Evolutionary conservation across 495 filamentous ascomycete species (phyloP).

Genomic region (Aspergillus indologenus): DNA sequence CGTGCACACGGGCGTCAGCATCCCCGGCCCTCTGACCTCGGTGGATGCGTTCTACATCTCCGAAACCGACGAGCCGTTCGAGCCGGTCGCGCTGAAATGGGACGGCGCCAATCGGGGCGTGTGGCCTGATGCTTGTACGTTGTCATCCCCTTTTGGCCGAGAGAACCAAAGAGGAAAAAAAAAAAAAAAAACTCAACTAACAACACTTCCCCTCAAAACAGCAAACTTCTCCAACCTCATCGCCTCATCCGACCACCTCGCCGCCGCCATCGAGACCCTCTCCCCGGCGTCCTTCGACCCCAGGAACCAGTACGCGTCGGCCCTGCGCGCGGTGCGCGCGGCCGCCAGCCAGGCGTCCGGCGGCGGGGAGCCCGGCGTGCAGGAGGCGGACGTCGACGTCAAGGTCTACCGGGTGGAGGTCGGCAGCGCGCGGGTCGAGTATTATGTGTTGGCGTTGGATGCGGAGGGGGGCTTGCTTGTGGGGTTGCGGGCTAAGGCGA

Average conservation of each 20-base stretch:
- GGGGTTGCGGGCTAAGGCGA: constrained; percentile 68
- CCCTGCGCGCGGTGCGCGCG: constrained; percentile 32
- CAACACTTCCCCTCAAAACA: constrained; percentile 11
- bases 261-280: constrained; percentile 33
- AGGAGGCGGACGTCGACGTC: constrained; percentile 57
- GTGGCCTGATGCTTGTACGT: constrained; percentile 62
- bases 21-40: constrained; percentile 57
- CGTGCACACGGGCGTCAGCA: constrained; percentile 39
- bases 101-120: constrained; percentile 47
- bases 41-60: constrained; percentile 67
- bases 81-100: constrained; percentile 66
- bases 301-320: constrained; percentile 33
- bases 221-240: constrained; percentile 41
- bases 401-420: constrained; percentile 67
- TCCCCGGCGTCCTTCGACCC: constrained; percentile 41
- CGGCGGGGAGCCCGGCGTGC: constrained; percentile 10
- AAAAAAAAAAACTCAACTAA: too few species aligned
- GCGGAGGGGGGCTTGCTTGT: constrained; percentile 56
- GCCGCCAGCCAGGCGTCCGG: constrained; percentile 26
- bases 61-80: constrained; percentile 83
- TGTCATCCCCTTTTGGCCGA: too few species aligned
- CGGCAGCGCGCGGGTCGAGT: constrained; percentile 64
- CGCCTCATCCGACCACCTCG: constrained; percentile 31
- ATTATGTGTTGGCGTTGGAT: constrained; percentile 68
- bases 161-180: too few species aligned